Evolutionary conservation across 1,284 basidiomycete species (phyloP), one percentile per base, ranked within the genome.

Genomic region (Thelephora terrestris): DNA sequence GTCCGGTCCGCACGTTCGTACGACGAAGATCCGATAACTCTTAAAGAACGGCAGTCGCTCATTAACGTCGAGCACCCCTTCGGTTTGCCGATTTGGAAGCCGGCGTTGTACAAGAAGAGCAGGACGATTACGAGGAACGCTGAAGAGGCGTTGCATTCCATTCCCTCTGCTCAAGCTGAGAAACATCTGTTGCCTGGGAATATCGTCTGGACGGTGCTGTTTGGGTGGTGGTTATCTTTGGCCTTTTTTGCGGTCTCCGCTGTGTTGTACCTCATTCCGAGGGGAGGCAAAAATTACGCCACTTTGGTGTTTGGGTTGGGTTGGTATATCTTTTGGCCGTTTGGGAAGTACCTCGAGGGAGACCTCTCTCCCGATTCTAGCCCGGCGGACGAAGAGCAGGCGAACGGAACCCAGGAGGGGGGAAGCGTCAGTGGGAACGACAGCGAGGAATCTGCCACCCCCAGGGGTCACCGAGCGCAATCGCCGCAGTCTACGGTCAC

Each of bases 1-100:
- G 60, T 57, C 16, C 54, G 53, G 5, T 32, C 29, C 7, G 29
- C 29, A 6, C 29, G 29, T 14, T 32, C 29, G 25, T 68, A 71
- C 37, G 81, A 81, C n/a, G 82, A 81, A 32, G 92, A 97, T 57
- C 91, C 89, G 35, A 92, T 98, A 58, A 99, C 95, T 0, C 71
- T 99, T 56, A 93, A 89, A 67, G 94, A 98, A 58, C 82, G 96
- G 25, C 96, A 99, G 65, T 97, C 96, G 42, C 86, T 95, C 57
- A 96, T 99, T 66, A 99, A 99, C 68, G 93, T 97, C 62, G 92
- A 97, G 64, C 96, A 99, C 66, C 96, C 96, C 6, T 99, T 99
- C 66, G 96, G 96, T 74, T 76, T 99, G 55, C 96, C 92, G 42
- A 98, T 99, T 62, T 99, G 96, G 96, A 99, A 99, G 67, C 96